Evolutionary conservation across 306 rosid genomes (phyloP), one percentile per base, ranked within the genome.

Genomic region (Hylodesmum podocarpum): DNA sequence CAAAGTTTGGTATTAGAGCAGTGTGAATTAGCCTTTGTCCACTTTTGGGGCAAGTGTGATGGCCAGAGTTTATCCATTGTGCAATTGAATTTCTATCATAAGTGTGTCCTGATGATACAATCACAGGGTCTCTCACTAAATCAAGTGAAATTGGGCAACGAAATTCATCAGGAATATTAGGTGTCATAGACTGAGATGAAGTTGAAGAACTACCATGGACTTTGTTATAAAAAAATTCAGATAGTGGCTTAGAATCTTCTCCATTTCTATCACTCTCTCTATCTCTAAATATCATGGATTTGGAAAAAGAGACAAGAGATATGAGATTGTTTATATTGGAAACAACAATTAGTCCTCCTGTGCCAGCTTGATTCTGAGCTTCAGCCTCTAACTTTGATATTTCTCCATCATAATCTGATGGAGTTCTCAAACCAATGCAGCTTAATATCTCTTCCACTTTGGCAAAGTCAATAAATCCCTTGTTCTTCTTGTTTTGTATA

Each of bases 111-210:
- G 97, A 95, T 57, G 96, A 89, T 28, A 95, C 81, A 78, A 95
- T 95, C 81, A 95, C 98, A 1, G 98, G 97, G 13, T 95, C 96
- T 74, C 75, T 92, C 88, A 92, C 90, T 80, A 90, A 83, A 73
- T 95, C 98, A 28, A 95, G 88, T 2, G 96, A 85, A 85, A 95
- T 88, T 4, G 97, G 98, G 72, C 98, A 92, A 3, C 97, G 93
- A 70, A 90, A 95, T 84, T 95, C 98, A 1, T 95, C 92, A 7
- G 96, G 98, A 78, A 90, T 70, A 79, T 80, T 88, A 6, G 78
- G 64, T 55, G 70, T 50, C 63, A 70, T 46, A 18, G 89, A 87
- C 46, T 81, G 80, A 73, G 96, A 87, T 51, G 94, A 83, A n/a
- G n/a, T n/a, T 36, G 89, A 87, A 69, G 89, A 86, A 49, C 49